Conservation (phyloP, 371 early-diverging fungal genomes). For the Fennellomyces sp. region DNA sequence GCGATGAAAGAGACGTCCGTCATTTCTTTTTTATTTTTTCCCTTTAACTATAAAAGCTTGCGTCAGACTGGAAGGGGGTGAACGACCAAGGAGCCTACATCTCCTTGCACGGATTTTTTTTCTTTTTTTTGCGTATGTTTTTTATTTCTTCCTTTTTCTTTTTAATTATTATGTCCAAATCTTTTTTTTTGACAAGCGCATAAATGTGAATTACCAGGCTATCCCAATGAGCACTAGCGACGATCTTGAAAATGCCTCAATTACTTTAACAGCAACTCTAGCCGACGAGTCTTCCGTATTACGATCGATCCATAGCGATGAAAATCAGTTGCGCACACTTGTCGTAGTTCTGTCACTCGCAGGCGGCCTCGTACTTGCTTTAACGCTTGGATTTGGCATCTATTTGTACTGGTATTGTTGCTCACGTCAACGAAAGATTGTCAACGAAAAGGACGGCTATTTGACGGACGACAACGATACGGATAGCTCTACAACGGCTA, state of each 20-base stretch:
- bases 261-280: background rate
- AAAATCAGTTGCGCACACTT: constrained; percentile 18
- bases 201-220: background rate
- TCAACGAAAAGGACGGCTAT: background rate
- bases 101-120: background rate
- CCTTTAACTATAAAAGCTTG: too few relatives aligned
- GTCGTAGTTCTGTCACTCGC: constrained; percentile 25
- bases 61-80: background rate
- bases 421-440: background rate
- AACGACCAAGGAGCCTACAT: background rate
- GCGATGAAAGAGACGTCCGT: too few relatives aligned
- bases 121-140: constrained; percentile 3
- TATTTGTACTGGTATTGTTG: constrained; percentile 26
- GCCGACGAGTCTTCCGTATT: background rate
- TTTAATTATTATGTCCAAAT: constrained; percentile 1
- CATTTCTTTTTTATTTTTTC: constrained; percentile 4
- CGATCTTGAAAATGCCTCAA: background rate
- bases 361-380: constrained; percentile 25
- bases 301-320: constrained; percentile 18
- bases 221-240: background rate
- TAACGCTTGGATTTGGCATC: constrained; percentile 24
- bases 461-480: background rate
- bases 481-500: background rate
- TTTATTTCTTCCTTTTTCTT: background rate
- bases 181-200: constrained; percentile 1